Percentiles rank a stretch among this genome's conserved stretches.
Conservation (phyloP, 306 rosid genomes). For the Vachellia pachyceras region DNA sequence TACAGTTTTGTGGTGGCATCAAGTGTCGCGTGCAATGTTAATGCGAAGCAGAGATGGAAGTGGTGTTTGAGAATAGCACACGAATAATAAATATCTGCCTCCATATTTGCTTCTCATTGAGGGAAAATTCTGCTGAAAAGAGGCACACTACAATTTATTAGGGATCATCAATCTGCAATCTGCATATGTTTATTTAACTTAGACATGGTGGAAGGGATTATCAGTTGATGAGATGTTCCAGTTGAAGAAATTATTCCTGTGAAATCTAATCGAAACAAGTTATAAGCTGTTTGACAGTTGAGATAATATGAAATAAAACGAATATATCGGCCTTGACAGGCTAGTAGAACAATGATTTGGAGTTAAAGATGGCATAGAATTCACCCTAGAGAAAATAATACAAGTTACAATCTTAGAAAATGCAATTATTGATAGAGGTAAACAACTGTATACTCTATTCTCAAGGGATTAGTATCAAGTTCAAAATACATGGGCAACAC, state of each 20-base stretch:
- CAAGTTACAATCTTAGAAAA: too few relatives aligned
- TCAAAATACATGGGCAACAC: too few relatives aligned
- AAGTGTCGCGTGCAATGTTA: background rate
- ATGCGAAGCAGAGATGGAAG: background rate
- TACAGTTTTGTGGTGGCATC: constrained; percentile 28
- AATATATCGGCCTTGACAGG: background rate
- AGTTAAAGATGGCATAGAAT: too few relatives aligned
- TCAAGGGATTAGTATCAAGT: too few relatives aligned
- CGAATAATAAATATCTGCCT: background rate
- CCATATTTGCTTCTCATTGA: background rate
- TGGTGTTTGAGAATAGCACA: background rate
- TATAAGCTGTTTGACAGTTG: background rate
- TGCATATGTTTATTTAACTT: background rate
- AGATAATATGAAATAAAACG: background rate
- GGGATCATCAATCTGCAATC: background rate
- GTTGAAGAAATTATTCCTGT: background rate
- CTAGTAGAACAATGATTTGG: background rate
- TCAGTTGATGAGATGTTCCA: background rate
- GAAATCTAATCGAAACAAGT: background rate
- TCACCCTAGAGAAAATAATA: too few relatives aligned
- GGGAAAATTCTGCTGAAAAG: background rate
- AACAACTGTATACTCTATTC: too few relatives aligned
- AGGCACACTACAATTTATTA: background rate
- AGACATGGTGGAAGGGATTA: background rate
- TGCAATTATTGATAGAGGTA: too few relatives aligned